phyloP scores from a whole-genome alignment of 495 filamentous ascomycete species.

The Lophiostoma macrostomum region DNA sequence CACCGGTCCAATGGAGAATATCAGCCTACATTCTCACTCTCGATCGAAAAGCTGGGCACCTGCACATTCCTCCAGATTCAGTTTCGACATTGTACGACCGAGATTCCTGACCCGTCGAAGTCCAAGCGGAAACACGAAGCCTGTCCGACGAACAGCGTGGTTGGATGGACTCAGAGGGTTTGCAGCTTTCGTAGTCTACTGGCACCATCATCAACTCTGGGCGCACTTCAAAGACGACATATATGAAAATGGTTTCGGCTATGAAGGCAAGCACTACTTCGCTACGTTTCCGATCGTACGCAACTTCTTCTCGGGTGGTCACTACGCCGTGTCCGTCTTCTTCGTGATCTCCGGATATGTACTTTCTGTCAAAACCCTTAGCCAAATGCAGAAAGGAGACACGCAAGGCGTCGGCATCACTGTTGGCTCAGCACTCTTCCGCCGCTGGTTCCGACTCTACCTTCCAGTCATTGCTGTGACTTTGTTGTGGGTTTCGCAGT shows the following conservation, averaged over 20 bases:
- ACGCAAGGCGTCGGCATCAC: conserved; percentile 46
- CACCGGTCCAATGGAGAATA: conserved; percentile 5
- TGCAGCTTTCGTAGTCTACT: conserved; percentile 51
- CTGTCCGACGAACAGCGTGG: conserved; percentile 25
- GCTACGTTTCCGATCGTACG: conserved; percentile 65
- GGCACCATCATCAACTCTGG: conserved; percentile 55
- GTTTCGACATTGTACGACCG: conserved; percentile 19
- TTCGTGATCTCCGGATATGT: conserved; percentile 73
- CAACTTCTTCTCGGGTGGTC: conserved; percentile 57
- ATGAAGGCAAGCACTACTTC: conserved; percentile 46
- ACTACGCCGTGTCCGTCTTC: conserved; percentile 71
- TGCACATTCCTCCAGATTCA: conserved; percentile 10
- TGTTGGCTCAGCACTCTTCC: conserved; percentile 62
- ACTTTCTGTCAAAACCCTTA: conserved; percentile 62
- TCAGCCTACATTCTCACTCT: conserved; percentile 17
- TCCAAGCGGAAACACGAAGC: conserved; percentile 6
- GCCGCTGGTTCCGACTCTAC: conserved; percentile 62
- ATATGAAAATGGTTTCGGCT: conserved; percentile 48
- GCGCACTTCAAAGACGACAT: conserved; percentile 47
- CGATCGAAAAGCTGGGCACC: conserved; percentile 8
- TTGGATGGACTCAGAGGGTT: conserved; percentile 54
- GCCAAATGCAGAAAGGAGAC: conserved; percentile 54
- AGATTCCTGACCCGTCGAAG: conserved; percentile 11
- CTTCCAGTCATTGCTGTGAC: conserved; percentile 60
- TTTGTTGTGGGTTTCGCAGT: conserved; percentile 52